Conservation (phyloP, 768 basidiomycete genomes). For the Leccinum incarnatum region DNA sequence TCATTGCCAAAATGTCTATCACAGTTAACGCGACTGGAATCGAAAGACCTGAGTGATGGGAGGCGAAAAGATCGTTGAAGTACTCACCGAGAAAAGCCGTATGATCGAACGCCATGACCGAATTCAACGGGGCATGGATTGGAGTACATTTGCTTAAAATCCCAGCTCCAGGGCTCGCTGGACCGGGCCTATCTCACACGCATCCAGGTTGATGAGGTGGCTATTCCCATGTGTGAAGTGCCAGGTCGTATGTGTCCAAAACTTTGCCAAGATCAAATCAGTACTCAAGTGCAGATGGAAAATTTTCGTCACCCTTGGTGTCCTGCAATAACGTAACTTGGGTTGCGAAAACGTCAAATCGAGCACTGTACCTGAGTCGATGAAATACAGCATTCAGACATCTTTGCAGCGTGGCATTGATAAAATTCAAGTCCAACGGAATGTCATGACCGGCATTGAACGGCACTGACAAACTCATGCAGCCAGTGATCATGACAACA, state of each 20-base stretch:
- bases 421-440: not conserved
- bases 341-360: not conserved
- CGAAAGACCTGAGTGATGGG: not conserved
- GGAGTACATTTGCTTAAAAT: not conserved
- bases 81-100: not conserved
- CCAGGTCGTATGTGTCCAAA: not conserved
- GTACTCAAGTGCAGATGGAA: not conserved
- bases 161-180: not conserved
- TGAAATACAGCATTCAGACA: not conserved
- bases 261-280: not conserved
- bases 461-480: no score
- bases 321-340: not conserved
- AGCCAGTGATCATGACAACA: not conserved
- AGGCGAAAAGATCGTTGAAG: not conserved
- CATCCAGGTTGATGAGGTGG: not conserved
- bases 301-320: not conserved
- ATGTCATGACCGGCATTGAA: not conserved
- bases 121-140: not conserved
- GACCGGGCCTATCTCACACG: not conserved
- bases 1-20: conserved; percentile 3
- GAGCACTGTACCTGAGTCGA: not conserved
- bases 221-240: not conserved
- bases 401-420: not conserved
- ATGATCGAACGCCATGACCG: not conserved
- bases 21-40: conserved; percentile 5